Evolutionary conservation across 2,329 filamentous ascomycete species (phyloP).

Genomic region (Fusarium metavorans): DNA sequence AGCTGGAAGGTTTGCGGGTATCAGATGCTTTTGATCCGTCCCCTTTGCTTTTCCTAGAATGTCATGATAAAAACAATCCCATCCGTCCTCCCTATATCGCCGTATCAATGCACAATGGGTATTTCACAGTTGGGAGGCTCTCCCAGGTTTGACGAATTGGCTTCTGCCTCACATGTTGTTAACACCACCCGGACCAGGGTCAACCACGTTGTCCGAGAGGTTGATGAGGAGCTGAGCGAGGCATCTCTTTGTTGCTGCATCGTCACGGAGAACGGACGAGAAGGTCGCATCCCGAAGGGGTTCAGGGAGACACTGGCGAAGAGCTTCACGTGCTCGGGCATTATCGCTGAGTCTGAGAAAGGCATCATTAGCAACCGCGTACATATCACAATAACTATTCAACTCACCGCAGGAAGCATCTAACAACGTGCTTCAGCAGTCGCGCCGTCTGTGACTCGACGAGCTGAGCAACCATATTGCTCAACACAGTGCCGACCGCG

Average conservation of each 20-base stretch:
- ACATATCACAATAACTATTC: background rate
- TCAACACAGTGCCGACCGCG: slow-evolving; percentile 94
- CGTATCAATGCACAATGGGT: slow-evolving; percentile 45
- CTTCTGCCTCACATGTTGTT: slow-evolving; percentile 49
- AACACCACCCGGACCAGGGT: slow-evolving; percentile 53
- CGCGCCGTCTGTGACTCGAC: slow-evolving; percentile 98
- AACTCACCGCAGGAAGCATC: slow-evolving; percentile 91
- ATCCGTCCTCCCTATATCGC: slow-evolving; percentile 44
- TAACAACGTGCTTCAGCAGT: slow-evolving; percentile 95
- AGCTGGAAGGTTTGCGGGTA: slow-evolving; percentile 46
- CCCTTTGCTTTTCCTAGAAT: slow-evolving; percentile 47
- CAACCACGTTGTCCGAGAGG: slow-evolving; percentile 86
- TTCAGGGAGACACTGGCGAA: slow-evolving; percentile 95
- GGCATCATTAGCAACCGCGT: slow-evolving; percentile 18
- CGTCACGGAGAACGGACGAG: slow-evolving; percentile 93
- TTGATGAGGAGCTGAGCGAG: slow-evolving; percentile 98
- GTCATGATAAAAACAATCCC: slow-evolving; percentile 45
- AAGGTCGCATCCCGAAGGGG: slow-evolving; percentile 99
- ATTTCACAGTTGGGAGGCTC: slow-evolving; percentile 42
- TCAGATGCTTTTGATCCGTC: slow-evolving; percentile 49
- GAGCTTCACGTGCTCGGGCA: slow-evolving; percentile 91
- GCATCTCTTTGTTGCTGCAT: slow-evolving; percentile 97
- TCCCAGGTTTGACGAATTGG: slow-evolving; percentile 20
- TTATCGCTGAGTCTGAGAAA: slow-evolving; percentile 86
- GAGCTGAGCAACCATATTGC: slow-evolving; percentile 98